A percentile compares a stretch with the other conserved stretches of the same genome.
These are phyloP conservation scores for Sporormia fimetaria DNA, from an alignment of 495 filamentous ascomycete genomes.

Conservation along the genomic window DNA sequence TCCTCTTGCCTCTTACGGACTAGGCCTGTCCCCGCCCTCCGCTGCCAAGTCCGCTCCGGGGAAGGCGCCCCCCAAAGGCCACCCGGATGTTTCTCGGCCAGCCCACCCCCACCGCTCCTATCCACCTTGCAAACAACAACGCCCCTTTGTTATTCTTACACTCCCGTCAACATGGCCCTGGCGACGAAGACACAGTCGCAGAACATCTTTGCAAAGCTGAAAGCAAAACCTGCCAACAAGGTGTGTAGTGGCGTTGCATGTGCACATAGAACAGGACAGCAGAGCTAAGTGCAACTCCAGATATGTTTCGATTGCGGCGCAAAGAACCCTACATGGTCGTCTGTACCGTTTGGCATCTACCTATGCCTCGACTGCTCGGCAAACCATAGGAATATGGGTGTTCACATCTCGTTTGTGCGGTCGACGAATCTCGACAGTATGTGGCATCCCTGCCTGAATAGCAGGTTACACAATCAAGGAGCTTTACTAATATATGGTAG, in stretches of 20 bases:
- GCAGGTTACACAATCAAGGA: conserved; percentile 17
- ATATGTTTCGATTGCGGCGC: conserved; percentile 94
- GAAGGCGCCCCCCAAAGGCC: conserved; percentile 12
- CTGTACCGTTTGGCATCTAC: conserved; percentile 94
- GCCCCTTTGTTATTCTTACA: conserved; percentile 1
- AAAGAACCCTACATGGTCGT: conserved; percentile 97
- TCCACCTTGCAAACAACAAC: background rate
- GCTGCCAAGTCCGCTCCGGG: too few relatives aligned
- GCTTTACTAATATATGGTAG: conserved; percentile 37
- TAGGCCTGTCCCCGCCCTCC: too few relatives aligned
- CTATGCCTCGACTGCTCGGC: conserved; percentile 90
- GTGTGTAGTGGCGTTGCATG: conserved; percentile 42
- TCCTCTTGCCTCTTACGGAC: too few relatives aligned
- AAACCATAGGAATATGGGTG: conserved; percentile 40
- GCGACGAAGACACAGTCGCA: conserved; percentile 91
- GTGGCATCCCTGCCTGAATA: conserved; percentile 28
- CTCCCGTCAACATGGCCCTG: conserved; percentile 49
- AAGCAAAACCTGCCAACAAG: conserved; percentile 86
- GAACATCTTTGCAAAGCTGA: conserved; percentile 96
- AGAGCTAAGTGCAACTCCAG: too few relatives aligned
- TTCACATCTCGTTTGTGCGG: conserved; percentile 83
- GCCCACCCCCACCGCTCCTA: conserved; percentile 1
- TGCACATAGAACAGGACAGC: too few relatives aligned
- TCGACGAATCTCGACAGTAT: conserved; percentile 97
- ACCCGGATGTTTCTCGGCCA: conserved; percentile 8